These are phyloP conservation scores for Emmonsiellopsis sp. DNA, from an alignment of 2,329 filamentous ascomycete species.

Conservation along the genomic window DNA sequence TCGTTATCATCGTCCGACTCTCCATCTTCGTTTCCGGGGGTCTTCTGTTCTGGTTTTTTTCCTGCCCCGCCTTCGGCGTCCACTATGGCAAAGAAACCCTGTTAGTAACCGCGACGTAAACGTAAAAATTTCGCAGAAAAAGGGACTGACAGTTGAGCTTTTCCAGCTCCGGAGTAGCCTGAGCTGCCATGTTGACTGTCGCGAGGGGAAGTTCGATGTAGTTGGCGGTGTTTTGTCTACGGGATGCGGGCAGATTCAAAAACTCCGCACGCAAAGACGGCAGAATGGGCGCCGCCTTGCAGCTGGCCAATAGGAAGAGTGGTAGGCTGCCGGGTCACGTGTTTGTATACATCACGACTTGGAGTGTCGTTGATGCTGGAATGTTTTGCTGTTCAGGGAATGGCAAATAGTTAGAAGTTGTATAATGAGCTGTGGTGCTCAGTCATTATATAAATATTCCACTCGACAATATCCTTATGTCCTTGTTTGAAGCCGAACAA, in stretches of 20 bases:
- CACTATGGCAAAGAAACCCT: slow-evolving; percentile 20
- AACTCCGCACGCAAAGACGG: not conserved
- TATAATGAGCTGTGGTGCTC: too few relatives aligned
- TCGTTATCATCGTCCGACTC: slow-evolving; percentile 48
- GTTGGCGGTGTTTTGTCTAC: not conserved
- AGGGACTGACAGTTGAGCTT: slow-evolving; percentile 29
- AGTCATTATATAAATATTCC: too few relatives aligned
- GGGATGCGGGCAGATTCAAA: not conserved
- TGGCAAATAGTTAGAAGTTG: too few relatives aligned
- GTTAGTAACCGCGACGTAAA: not conserved
- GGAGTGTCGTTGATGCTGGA: too few relatives aligned
- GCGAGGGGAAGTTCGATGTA: not conserved
- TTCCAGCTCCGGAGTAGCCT: slow-evolving; percentile 31
- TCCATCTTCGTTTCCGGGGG: slow-evolving; percentile 36
- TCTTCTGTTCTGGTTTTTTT: slow-evolving; percentile 22
- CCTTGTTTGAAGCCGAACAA: too few relatives aligned
- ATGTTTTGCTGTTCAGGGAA: too few relatives aligned
- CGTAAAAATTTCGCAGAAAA: not conserved
- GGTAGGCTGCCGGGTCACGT: not conserved
- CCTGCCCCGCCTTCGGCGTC: slow-evolving; percentile 29
- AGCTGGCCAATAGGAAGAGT: not conserved
- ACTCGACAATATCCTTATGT: too few relatives aligned
- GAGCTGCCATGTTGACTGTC: slow-evolving; percentile 30
- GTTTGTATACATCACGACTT: too few relatives aligned
- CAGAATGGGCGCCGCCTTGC: not conserved